These are phyloP conservation scores for Mariannaea elegans DNA, from an alignment of 2,329 filamentous ascomycete species.

Conservation along the genomic window DNA sequence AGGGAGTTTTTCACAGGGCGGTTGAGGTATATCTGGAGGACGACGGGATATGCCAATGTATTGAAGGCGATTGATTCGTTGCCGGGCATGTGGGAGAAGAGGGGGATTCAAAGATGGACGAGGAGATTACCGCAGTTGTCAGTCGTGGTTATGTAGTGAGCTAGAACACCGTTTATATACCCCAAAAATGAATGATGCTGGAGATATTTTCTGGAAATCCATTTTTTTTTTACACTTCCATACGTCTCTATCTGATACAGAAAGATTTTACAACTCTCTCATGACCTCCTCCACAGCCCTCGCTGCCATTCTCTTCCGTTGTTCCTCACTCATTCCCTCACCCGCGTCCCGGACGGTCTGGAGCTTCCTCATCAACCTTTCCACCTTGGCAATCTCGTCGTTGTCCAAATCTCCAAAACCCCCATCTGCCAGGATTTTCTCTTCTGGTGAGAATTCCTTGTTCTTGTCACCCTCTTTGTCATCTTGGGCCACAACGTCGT, in stretches of 20 bases:
- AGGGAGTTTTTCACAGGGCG: conserved; percentile 6
- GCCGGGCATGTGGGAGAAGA: conserved; percentile 21
- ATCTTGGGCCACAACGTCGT: conserved; percentile 25
- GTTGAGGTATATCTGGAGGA: conserved; percentile 16
- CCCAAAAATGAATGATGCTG: background rate
- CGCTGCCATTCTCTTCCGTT: conserved; percentile 68
- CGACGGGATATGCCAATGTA: conserved; percentile 21
- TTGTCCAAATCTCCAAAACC: conserved; percentile 55
- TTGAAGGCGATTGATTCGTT: conserved; percentile 19
- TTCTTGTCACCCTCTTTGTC: conserved; percentile 23
- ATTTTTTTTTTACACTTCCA: background rate
- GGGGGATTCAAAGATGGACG: conserved; percentile 18
- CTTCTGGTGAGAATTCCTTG: conserved; percentile 11
- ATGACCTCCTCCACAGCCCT: conserved; percentile 72
- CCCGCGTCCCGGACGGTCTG: conserved; percentile 69
- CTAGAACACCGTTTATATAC: background rate
- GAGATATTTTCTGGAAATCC: too few relatives aligned
- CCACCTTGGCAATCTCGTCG: conserved; percentile 66
- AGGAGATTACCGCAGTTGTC: conserved; percentile 16
- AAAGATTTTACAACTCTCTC: conserved; percentile 59
- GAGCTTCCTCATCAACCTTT: conserved; percentile 71
- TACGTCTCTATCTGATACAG: background rate
- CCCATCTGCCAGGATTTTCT: conserved; percentile 41
- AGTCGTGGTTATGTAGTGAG: conserved; percentile 20
- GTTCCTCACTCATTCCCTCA: conserved; percentile 66